Base-by-base conservation (phyloP, 306 rosid species). In the Trifolium dubium region DNA sequence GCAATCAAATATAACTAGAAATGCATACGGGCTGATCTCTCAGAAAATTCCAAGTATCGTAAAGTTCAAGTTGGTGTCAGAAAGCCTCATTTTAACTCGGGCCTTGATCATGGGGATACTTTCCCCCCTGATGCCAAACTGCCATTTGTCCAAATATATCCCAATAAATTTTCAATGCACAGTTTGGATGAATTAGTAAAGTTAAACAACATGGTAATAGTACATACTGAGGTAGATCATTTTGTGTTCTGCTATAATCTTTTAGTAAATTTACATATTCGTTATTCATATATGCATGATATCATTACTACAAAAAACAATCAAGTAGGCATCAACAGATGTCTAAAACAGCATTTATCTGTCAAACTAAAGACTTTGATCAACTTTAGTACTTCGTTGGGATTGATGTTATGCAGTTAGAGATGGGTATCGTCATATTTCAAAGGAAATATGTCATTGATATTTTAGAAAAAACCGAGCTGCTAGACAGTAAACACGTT, bases 1-100 rank as follows among this genome's bases (percentile, higher is more conserved):
- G 41, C 9, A 66, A 50, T 40, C 58, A 66, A 64, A 67, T 55
- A 53, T 41, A 55, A 29, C 35, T 8, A 30, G n/a, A 76, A 39
- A 54, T 7, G 12, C 8, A 55, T 6, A 54, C 5, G 8, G 47
- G 46, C 67, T 41, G 18, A 29, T 67, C 74, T 67, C 69, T 67
- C 31, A 2, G 61, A 62, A 15, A 58, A 44, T 46, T 68, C 69
- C 62, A 31, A 59, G 47, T 19, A 40, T 43, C 14, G 50, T 29
- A 54, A 41, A 68, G 32, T 14, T 31, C 69, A 59, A 14, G 46
- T 19, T 56, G 71, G 35, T 11, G 23, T 46, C 18, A 43, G 46
- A 35, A 29, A 35, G 29, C 13, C 30, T 35, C 29, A 8, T 63
- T 15, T 63, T 34, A 15, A 34, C 47, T 37, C 30, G 8, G 4